phyloP scores from a whole-genome alignment of 1,139 yeast genomes.

The Taiozyma sp. region DNA sequence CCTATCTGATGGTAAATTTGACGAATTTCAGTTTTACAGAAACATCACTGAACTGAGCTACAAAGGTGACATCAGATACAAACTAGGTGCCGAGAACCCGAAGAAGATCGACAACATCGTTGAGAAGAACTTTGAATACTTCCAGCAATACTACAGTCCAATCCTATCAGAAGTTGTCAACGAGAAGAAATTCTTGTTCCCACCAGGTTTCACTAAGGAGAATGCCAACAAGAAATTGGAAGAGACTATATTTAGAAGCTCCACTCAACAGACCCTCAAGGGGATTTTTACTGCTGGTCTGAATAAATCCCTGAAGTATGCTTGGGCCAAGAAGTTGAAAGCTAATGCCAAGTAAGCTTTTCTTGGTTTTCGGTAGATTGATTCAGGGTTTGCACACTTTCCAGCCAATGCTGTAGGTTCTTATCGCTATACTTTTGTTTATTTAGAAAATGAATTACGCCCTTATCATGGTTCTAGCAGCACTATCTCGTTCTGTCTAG shows the following conservation, averaged over 20 bases:
- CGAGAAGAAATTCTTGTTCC: constrained; percentile 28
- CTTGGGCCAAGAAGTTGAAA: constrained; percentile 62
- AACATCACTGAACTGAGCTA: constrained; percentile 80
- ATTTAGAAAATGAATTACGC: too few species aligned
- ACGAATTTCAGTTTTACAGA: constrained; percentile 64
- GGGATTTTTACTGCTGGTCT: constrained; percentile 89
- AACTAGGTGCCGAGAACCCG: constrained; percentile 88
- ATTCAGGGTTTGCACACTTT: not conserved
- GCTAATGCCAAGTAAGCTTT: constrained; percentile 11
- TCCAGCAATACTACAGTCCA: constrained; percentile 69
- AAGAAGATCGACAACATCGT: constrained; percentile 84
- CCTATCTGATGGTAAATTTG: constrained; percentile 37
- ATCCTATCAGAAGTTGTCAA: constrained; percentile 41
- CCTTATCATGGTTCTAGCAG: too few species aligned
- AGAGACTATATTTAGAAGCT: constrained; percentile 61
- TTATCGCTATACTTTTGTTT: too few species aligned
- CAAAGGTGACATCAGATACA: constrained; percentile 86
- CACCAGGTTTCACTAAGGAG: constrained; percentile 31
- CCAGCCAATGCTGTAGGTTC: not conserved
- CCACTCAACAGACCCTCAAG: constrained; percentile 69
- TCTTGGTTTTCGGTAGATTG: not conserved
- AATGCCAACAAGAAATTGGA: constrained; percentile 38
- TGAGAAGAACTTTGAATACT: constrained; percentile 61
- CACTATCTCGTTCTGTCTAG: not conserved
- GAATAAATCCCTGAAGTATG: constrained; percentile 64